Evolutionary conservation across 106 monocot genomes (phyloP).

Genomic region (Dendrobium nobile): DNA sequence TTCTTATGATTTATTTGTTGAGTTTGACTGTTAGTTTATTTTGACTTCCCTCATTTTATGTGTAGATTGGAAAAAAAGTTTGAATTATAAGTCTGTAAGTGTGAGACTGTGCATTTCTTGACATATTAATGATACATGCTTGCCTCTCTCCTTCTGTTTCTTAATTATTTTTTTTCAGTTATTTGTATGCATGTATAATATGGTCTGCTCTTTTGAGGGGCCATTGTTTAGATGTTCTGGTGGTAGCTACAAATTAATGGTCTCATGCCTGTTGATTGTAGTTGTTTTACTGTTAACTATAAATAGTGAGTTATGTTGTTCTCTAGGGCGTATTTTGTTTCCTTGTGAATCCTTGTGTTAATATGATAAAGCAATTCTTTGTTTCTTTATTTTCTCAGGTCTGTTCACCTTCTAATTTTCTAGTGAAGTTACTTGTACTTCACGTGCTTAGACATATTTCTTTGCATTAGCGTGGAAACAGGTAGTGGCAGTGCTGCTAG

Average conservation of each 20-base stretch:
- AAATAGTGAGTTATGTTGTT: background rate
- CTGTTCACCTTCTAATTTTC: background rate
- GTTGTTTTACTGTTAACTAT: background rate
- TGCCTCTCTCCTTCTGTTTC: background rate
- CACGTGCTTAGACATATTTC: conserved; percentile 11
- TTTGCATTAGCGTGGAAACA: conserved; percentile 44
- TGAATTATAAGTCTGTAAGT: background rate
- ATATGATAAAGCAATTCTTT: background rate
- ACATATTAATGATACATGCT: background rate
- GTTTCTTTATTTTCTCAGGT: background rate
- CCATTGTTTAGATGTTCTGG: background rate
- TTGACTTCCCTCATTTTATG: background rate
- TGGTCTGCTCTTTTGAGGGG: background rate
- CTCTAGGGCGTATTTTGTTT: background rate
- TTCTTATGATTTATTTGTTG: background rate
- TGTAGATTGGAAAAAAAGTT: background rate
- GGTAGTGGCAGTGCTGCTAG: conserved; percentile 65
- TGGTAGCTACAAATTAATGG: background rate
- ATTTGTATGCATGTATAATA: background rate
- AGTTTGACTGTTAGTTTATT: background rate
- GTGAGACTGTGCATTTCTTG: background rate
- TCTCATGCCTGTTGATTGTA: background rate
- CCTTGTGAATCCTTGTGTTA: background rate
- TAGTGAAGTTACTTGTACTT: background rate
- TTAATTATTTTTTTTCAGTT: background rate